phyloP scores from a whole-genome alignment of 805 yeast species.

The Cyberlindnera maritima region DNA sequence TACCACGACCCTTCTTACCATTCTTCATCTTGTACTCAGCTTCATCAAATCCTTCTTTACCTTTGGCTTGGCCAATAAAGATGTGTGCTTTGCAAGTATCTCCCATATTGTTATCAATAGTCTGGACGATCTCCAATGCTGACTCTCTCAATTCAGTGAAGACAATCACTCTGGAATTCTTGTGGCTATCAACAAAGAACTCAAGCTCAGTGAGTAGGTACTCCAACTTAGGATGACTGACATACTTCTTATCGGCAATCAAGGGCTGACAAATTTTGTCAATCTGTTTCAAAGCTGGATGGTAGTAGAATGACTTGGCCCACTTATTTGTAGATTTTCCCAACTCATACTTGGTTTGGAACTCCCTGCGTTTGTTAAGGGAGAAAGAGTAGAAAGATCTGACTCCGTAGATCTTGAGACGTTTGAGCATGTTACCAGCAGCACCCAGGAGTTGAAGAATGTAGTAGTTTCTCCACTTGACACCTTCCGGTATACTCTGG shows the following conservation, averaged over 20 bases:
- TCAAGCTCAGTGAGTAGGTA: slow-evolving; percentile 54
- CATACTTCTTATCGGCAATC: slow-evolving; percentile 35
- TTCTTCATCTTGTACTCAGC: slow-evolving; percentile 43
- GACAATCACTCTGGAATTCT: slow-evolving; percentile 72
- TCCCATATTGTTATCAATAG: slow-evolving; percentile 43
- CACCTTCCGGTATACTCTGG: slow-evolving; percentile 58
- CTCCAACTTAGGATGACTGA: slow-evolving; percentile 75
- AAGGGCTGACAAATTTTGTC: slow-evolving; percentile 43
- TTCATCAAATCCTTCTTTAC: slow-evolving; percentile 66
- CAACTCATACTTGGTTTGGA: slow-evolving; percentile 52
- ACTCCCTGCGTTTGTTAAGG: slow-evolving; percentile 53
- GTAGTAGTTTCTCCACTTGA: slow-evolving; percentile 70
- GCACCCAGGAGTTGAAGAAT: slow-evolving; percentile 60
- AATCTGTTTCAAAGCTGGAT: slow-evolving; percentile 44
- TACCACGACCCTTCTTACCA: slow-evolving; percentile 43
- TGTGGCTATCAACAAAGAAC: slow-evolving; percentile 46
- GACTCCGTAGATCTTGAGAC: slow-evolving; percentile 81
- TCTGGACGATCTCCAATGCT: slow-evolving; percentile 80
- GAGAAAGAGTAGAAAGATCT: slow-evolving; percentile 71
- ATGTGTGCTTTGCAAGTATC: slow-evolving; percentile 63
- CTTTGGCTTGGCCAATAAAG: slow-evolving; percentile 89
- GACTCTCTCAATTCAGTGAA: slow-evolving; percentile 89
- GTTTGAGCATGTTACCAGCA: slow-evolving; percentile 66
- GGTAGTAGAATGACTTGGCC: slow-evolving; percentile 59
- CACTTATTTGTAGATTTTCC: slow-evolving; percentile 64